Evolutionary conservation across 257 asterid species (phyloP).

Genomic region (Linderniella brevidens): DNA sequence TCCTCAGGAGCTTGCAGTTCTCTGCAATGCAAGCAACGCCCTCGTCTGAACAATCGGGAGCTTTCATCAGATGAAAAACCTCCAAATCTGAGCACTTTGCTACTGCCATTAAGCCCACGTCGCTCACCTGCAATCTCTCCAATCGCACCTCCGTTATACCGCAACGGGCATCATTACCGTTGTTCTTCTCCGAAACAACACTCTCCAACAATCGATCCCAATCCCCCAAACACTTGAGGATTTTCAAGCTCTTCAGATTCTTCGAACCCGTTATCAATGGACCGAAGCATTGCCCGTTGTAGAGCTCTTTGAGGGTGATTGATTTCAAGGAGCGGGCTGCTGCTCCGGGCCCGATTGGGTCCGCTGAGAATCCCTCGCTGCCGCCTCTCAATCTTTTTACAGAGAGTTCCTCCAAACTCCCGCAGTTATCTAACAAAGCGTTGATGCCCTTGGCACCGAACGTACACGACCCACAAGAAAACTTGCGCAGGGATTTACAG

Average conservation of each 20-base stretch:
- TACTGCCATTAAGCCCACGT: slow-evolving; percentile 32
- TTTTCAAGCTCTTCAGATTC: slow-evolving; percentile 31
- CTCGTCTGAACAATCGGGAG: slow-evolving; percentile 34
- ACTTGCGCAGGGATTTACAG: slow-evolving; percentile 30
- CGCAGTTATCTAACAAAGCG: slow-evolving; percentile 33
- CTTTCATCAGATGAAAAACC: slow-evolving; percentile 41
- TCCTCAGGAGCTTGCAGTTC: slow-evolving; percentile 42
- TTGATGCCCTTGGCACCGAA: slow-evolving; percentile 63
- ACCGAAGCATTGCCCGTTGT: no score
- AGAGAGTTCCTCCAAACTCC: slow-evolving; percentile 36
- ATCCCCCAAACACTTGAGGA: slow-evolving; percentile 42
- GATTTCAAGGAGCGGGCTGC: slow-evolving; percentile 29
- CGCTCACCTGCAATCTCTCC: slow-evolving; percentile 47
- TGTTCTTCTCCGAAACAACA: slow-evolving; percentile 15
- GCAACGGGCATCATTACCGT: slow-evolving; percentile 4
- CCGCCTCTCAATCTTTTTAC: slow-evolving; percentile 43
- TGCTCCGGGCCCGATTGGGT: slow-evolving; percentile 34
- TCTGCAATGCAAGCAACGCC: slow-evolving; percentile 40
- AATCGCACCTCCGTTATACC: slow-evolving; percentile 40
- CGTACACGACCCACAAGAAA: slow-evolving; percentile 44
- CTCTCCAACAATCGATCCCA: slow-evolving; percentile 45
- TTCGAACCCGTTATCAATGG: no score
- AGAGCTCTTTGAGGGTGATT: slow-evolving; percentile 39
- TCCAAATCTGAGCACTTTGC: slow-evolving; percentile 35
- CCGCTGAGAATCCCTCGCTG: slow-evolving; percentile 25